phyloP scores from a whole-genome alignment of 1,284 basidiomycete genomes.

The Tilletiopsis washingtonensis region DNA sequence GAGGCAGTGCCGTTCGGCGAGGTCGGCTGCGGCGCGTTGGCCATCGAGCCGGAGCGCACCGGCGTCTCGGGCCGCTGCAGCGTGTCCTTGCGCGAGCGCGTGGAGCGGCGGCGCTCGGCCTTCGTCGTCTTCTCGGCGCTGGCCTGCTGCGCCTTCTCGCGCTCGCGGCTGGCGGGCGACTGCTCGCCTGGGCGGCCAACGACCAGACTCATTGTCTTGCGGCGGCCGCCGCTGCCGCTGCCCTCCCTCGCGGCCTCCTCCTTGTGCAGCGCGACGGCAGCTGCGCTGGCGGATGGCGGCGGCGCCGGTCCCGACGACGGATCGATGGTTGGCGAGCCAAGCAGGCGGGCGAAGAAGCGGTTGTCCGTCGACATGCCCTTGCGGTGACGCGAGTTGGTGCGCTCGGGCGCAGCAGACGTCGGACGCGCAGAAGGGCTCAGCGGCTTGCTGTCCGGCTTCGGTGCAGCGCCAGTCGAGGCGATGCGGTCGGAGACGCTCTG shows the following conservation, averaged over 20 bases:
- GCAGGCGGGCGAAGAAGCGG: slow-evolving; percentile 30
- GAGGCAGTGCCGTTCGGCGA: neutral
- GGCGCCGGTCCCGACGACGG: no score
- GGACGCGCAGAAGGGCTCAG: no score
- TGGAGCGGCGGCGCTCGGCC: slow-evolving; percentile 10
- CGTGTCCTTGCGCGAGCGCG: slow-evolving; percentile 12
- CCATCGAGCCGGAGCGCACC: slow-evolving; percentile 8
- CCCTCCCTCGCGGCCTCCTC: slow-evolving; percentile 6
- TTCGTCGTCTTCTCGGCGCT: slow-evolving; percentile 12
- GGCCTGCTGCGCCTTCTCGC: slow-evolving; percentile 8
- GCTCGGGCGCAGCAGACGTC: neutral
- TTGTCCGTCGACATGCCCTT: slow-evolving; percentile 43
- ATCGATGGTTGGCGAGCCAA: slow-evolving; percentile 10
- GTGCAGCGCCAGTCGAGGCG: slow-evolving; percentile 4
- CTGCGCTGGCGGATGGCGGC: no score
- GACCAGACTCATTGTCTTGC: slow-evolving; percentile 40
- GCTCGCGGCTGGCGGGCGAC: slow-evolving; percentile 14
- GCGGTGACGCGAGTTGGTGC: slow-evolving; percentile 18
- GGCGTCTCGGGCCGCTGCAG: slow-evolving; percentile 10
- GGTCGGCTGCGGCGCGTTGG: neutral
- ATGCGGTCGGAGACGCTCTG: slow-evolving; percentile 2
- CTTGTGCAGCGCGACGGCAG: no score
- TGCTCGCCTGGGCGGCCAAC: slow-evolving; percentile 18
- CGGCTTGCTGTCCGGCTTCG: neutral
- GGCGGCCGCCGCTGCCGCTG: slow-evolving; percentile 18